Evolutionary conservation across 441 rosid genomes (phyloP).

Genomic region (Pelargonium citronellum): DNA sequence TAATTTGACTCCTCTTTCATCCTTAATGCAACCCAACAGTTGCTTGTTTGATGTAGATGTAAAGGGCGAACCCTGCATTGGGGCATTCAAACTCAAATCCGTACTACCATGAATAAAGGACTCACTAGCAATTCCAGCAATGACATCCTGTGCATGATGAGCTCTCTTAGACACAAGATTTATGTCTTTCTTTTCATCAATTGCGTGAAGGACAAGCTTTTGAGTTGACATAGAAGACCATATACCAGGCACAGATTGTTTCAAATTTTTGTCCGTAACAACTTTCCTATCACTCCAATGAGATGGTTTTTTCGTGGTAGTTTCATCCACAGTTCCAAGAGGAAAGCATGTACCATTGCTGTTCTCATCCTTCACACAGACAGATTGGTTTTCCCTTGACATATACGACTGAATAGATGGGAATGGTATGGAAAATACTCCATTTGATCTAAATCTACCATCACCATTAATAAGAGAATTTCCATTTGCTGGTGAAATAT

Average conservation of each 20-base stretch:
- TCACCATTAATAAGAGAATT: slow-evolving; percentile 27
- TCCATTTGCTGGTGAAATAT: slow-evolving; percentile 26
- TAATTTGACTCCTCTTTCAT: slow-evolving; percentile 32
- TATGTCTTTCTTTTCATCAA: slow-evolving; percentile 27
- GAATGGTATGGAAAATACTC: slow-evolving; percentile 24
- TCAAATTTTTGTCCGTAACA: slow-evolving; percentile 27
- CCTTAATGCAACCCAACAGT: slow-evolving; percentile 28
- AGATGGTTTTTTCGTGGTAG: slow-evolving; percentile 19
- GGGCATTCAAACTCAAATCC: slow-evolving; percentile 27
- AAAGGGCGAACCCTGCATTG: slow-evolving; percentile 29
- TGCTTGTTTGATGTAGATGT: slow-evolving; percentile 29
- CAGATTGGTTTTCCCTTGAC: slow-evolving; percentile 23
- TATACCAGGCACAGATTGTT: slow-evolving; percentile 30
- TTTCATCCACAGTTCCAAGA: slow-evolving; percentile 25
- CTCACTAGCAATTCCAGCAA: slow-evolving; percentile 26
- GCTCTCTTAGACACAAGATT: slow-evolving; percentile 26
- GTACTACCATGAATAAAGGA: slow-evolving; percentile 17
- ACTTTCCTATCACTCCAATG: slow-evolving; percentile 22
- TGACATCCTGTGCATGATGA: slow-evolving; percentile 24
- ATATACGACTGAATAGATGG: slow-evolving; percentile 26
- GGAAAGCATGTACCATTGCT: slow-evolving; percentile 28
- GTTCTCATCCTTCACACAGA: slow-evolving; percentile 27
- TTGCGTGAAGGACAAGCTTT: slow-evolving; percentile 20
- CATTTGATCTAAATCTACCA: slow-evolving; percentile 27
- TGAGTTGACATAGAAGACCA: slow-evolving; percentile 23